Conservation (phyloP, 108 stramenopile genomes). For the Discostella stelligeroides region DNA sequence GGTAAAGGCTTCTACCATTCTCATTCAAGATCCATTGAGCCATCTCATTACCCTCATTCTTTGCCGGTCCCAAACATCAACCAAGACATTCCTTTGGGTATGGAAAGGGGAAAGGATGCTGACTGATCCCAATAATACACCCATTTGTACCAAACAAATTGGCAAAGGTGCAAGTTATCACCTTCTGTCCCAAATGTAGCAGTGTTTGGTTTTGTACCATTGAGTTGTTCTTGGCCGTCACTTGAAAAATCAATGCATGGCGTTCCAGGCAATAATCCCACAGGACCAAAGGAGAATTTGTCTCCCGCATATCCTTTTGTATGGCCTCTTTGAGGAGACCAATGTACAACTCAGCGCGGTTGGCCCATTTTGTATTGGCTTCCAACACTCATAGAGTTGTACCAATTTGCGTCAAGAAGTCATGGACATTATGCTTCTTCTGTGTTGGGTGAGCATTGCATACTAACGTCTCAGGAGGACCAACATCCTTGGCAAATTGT, state of each 20-base stretch:
- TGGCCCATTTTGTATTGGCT: conserved; percentile 29
- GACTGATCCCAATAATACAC: too few species aligned
- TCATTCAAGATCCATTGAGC: conserved; percentile 43
- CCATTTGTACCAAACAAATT: too few species aligned
- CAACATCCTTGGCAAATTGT: conserved; percentile 39
- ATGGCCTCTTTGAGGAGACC: conserved; percentile 39
- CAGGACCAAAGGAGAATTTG: too few species aligned
- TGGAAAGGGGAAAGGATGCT: not conserved
- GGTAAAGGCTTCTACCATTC: conserved; percentile 42
- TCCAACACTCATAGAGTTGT: conserved; percentile 23
- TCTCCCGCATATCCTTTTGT: conserved; percentile 29
- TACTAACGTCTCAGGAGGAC: conserved; percentile 36
- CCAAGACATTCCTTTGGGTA: conserved; percentile 15
- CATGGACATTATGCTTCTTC: conserved; percentile 3
- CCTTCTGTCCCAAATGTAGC: conserved; percentile 14
- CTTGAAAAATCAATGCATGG: too few species aligned
- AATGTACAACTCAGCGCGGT: too few species aligned
- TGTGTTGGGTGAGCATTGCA: conserved; percentile 19
- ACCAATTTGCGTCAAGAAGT: conserved; percentile 26
- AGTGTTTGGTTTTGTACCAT: conserved; percentile 31
- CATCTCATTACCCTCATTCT: conserved; percentile 47
- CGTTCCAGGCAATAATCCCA: too few species aligned
- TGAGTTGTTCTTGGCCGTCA: too few species aligned
- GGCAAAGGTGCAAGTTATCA: too few species aligned
- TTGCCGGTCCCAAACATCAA: conserved; percentile 41